Evolutionary conservation across 169 alveolate species (phyloP).

Genomic region (Plasmodium gonderi): DNA sequence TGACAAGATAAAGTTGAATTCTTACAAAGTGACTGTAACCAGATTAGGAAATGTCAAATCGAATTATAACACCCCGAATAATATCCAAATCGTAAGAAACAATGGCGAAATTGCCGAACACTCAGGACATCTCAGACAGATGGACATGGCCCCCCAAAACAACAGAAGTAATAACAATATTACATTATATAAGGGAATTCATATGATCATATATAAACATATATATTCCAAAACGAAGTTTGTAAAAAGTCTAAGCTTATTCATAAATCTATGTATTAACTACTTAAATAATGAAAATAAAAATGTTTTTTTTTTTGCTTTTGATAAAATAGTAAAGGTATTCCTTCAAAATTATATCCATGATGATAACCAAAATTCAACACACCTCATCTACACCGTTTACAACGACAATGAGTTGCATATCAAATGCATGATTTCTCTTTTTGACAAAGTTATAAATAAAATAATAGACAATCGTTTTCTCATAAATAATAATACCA

Average conservation of each 20-base stretch:
- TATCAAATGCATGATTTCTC: slow-evolving; percentile 64
- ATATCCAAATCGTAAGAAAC: too few species aligned
- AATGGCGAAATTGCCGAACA: too few species aligned
- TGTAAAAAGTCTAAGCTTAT: slow-evolving; percentile 32
- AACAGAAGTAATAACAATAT: slow-evolving; percentile 11
- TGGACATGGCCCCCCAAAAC: neutral
- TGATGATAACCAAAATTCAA: slow-evolving; percentile 3
- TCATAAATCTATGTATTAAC: slow-evolving; percentile 51
- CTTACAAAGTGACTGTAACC: neutral
- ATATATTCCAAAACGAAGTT: slow-evolving; percentile 66
- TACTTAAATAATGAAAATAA: slow-evolving; percentile 64
- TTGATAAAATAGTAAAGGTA: slow-evolving; percentile 32
- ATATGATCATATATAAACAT: slow-evolving; percentile 43
- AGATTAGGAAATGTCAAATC: neutral
- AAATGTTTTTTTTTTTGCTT: slow-evolving; percentile 44
- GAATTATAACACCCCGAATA: too few species aligned
- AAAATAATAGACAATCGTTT: slow-evolving; percentile 49
- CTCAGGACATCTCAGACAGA: neutral
- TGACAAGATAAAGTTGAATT: neutral
- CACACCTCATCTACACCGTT: slow-evolving; percentile 42
- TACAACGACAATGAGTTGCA: slow-evolving; percentile 43
- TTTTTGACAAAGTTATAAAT: slow-evolving; percentile 54
- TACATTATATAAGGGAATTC: slow-evolving; percentile 52
- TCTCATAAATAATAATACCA: slow-evolving; percentile 9
- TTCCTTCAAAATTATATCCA: slow-evolving; percentile 40